Percentiles rank a stretch among this genome's conserved stretches.
phyloP scores from a whole-genome alignment of 371 early-diverging fungal genomes.

The Apophysomyces elegans region DNA sequence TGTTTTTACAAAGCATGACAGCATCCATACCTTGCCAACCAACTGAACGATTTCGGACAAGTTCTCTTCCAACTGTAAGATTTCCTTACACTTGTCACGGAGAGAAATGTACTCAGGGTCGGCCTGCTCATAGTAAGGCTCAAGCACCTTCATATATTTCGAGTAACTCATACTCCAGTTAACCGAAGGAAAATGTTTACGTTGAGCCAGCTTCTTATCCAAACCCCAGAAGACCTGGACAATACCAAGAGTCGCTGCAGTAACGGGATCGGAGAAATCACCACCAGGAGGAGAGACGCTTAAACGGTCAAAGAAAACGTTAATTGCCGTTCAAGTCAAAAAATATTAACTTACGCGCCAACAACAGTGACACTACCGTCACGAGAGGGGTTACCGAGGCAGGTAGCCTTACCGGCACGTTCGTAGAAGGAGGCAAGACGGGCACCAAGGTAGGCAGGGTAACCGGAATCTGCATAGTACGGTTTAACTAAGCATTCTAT shows the following conservation, averaged over 20 bases:
- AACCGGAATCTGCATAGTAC: conserved; percentile 84
- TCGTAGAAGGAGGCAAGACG: conserved; percentile 99
- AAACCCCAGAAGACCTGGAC: conserved; percentile 99
- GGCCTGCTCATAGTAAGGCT: conserved; percentile 93
- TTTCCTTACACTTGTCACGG: conserved; percentile 96
- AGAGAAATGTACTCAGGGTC: conserved; percentile 94
- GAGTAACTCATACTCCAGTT: conserved; percentile 99
- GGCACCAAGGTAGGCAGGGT: conserved; percentile 99
- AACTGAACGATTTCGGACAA: conserved; percentile 99
- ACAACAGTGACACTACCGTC: conserved; percentile 99
- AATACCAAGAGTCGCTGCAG: conserved; percentile 98
- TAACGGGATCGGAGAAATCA: conserved; percentile 99
- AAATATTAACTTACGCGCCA: conserved; percentile 79
- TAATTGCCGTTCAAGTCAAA: not conserved
- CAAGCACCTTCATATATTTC: conserved; percentile 98
- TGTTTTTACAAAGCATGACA: not conserved
- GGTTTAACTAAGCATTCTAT: not conserved
- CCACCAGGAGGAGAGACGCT: conserved; percentile 99
- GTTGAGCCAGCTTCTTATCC: conserved; percentile 99
- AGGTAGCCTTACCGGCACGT: conserved; percentile 98
- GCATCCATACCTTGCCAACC: conserved; percentile 88
- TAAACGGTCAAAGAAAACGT: not conserved
- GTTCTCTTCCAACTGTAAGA: conserved; percentile 99
- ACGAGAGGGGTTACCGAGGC: conserved; percentile 95
- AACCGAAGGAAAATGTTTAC: conserved; percentile 99